Conservation (phyloP, 768 basidiomycete species). For the Mycena venus region DNA sequence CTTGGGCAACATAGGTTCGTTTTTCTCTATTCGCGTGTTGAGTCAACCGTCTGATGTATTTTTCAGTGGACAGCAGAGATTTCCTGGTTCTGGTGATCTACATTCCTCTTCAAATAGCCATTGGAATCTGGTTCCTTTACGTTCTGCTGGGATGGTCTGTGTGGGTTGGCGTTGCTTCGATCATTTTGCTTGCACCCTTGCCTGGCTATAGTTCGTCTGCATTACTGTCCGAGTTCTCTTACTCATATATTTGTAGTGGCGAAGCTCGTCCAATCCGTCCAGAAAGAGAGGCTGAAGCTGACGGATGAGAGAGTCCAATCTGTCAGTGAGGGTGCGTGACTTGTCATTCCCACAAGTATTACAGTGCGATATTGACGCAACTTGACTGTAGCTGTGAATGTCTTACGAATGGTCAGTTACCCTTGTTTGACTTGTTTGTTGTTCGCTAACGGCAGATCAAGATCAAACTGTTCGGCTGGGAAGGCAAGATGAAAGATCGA, state of each 20-base stretch:
- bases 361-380: not conserved
- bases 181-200: conserved; percentile 58
- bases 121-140: conserved; percentile 64
- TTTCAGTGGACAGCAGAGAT: conserved; percentile 24
- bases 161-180: conserved; percentile 25
- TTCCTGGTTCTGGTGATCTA: conserved; percentile 18
- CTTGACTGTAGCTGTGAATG: conserved; percentile 61
- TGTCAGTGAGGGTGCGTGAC: conserved; percentile 67
- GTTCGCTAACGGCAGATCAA: not conserved
- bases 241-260: conserved; percentile 19
- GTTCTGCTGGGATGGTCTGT: conserved; percentile 15
- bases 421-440: not conserved
- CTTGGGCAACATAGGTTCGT: conserved; percentile 21
- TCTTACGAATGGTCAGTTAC: conserved; percentile 73
- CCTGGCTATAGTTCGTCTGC: conserved; percentile 62
- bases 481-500: conserved; percentile 66
- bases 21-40: not conserved
- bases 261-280: conserved; percentile 44
- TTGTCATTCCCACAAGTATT: conserved; percentile 31
- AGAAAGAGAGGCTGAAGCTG: conserved; percentile 64
- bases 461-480: conserved; percentile 69
- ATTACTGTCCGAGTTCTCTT: not conserved
- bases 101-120: conserved; percentile 39
- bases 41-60: not conserved
- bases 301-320: conserved; percentile 72